These are phyloP conservation scores for Entomortierella chlamydospora DNA, from an alignment of 192 early-diverging fungal species.

Conservation along the genomic window DNA sequence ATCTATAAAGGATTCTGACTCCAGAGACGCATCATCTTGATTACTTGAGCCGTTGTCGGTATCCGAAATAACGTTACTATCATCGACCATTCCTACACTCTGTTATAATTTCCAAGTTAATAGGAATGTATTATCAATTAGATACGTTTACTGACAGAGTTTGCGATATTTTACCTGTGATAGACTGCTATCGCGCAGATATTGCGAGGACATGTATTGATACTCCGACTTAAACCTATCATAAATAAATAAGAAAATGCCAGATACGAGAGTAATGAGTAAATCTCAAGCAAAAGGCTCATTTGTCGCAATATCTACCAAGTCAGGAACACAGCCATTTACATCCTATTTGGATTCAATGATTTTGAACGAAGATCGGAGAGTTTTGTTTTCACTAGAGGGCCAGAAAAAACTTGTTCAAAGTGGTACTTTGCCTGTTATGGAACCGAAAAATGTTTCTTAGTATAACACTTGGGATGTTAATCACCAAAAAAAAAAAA, in stretches of 20 bases:
- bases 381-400: conserved; percentile 23
- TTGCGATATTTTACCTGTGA: conserved; percentile 58
- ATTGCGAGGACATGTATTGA: conserved; percentile 68
- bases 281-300: background rate
- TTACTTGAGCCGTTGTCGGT: background rate
- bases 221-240: conserved; percentile 25
- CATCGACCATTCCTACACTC: conserved; percentile 47
- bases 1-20: background rate
- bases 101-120: background rate
- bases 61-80: conserved; percentile 8
- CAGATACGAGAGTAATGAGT: background rate
- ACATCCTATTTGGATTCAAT: conserved; percentile 35
- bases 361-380: conserved; percentile 47
- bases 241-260: background rate
- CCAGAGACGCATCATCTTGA: background rate
- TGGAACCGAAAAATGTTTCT: background rate
- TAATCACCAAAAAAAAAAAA: too few relatives aligned
- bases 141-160: background rate
- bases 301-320: too few relatives aligned
- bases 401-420: conserved; percentile 34
- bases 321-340: background rate
- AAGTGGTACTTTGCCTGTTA: conserved; percentile 34
- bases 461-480: background rate
- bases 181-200: conserved; percentile 68
- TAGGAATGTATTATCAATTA: too few relatives aligned